Evolutionary conservation across 768 basidiomycete species (phyloP).

Genomic region (Cystofilobasidium macerans): DNA sequence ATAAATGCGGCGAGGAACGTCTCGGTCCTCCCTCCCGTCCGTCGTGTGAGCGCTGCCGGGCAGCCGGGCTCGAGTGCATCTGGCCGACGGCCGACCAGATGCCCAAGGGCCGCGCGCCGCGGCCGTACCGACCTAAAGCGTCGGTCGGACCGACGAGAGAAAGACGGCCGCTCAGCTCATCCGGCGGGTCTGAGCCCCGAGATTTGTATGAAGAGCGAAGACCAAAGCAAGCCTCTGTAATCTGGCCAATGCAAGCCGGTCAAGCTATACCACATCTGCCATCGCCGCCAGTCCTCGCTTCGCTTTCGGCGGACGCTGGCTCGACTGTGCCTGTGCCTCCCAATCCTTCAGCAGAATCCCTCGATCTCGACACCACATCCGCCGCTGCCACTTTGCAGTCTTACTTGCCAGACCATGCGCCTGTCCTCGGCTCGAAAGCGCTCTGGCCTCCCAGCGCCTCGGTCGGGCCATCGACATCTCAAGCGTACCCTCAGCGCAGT

Average conservation of each 20-base stretch:
- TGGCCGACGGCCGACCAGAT: background rate
- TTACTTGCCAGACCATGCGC: background rate
- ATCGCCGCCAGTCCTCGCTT: too few relatives aligned
- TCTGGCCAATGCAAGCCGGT: too few relatives aligned
- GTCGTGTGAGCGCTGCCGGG: background rate
- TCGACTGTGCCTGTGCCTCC: too few relatives aligned
- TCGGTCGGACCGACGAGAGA: background rate
- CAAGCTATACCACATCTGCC: too few relatives aligned
- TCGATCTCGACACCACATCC: background rate
- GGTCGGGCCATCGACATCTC: background rate
- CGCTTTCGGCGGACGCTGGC: too few relatives aligned
- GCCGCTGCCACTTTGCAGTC: background rate
- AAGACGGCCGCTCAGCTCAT: background rate
- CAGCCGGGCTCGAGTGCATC: background rate
- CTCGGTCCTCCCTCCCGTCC: background rate
- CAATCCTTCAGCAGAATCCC: too few relatives aligned
- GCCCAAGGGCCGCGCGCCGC: background rate
- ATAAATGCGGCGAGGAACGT: constrained; percentile 10
- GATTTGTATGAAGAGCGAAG: too few relatives aligned
- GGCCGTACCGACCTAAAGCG: background rate
- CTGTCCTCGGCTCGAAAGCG: background rate
- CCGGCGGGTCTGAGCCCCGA: too few relatives aligned
- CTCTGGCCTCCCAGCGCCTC: background rate
- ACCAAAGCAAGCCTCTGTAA: too few relatives aligned
- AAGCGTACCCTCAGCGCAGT: background rate